These are phyloP conservation scores for Periconia sp. DNA, from an alignment of 2,329 filamentous ascomycete genomes.

Conservation along the genomic window DNA sequence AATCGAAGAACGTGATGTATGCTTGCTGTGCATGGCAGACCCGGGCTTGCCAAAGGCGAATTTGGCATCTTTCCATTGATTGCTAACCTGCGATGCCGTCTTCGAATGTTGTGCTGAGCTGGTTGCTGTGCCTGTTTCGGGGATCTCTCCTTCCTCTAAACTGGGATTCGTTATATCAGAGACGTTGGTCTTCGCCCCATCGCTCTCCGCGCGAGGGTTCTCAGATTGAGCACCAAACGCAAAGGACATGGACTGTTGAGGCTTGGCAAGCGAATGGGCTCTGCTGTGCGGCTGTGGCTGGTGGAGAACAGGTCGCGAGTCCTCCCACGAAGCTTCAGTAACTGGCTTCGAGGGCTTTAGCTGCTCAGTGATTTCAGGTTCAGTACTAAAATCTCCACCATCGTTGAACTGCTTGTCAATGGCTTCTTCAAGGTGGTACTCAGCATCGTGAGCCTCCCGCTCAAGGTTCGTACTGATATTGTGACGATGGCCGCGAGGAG, in stretches of 20 bases:
- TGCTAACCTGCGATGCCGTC: slow-evolving; percentile 44
- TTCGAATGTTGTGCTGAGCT: slow-evolving; percentile 42
- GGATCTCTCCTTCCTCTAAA: slow-evolving; percentile 39
- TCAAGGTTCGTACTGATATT: slow-evolving; percentile 81
- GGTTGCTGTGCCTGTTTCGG: slow-evolving; percentile 16
- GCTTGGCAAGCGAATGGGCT: slow-evolving; percentile 73
- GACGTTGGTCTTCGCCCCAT: slow-evolving; percentile 48
- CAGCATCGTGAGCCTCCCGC: slow-evolving; percentile 82
- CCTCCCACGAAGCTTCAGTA: slow-evolving; percentile 41
- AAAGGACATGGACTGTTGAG: slow-evolving; percentile 52
- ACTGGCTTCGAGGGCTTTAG: slow-evolving; percentile 33
- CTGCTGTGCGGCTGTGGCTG: slow-evolving; percentile 77
- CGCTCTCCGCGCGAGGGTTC: slow-evolving; percentile 45
- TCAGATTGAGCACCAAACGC: slow-evolving; percentile 33
- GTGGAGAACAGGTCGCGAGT: slow-evolving; percentile 60
- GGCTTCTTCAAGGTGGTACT: slow-evolving; percentile 83
- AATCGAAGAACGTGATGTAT: slow-evolving; percentile 71
- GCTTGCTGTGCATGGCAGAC: slow-evolving; percentile 54
- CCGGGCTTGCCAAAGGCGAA: slow-evolving; percentile 39
- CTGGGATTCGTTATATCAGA: slow-evolving; percentile 48
- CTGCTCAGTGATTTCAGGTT: slow-evolving; percentile 37
- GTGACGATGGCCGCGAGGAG: slow-evolving; percentile 66
- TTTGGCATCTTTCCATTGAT: slow-evolving; percentile 44
- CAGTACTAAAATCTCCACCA: slow-evolving; percentile 71
- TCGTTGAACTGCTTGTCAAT: slow-evolving; percentile 80